Evolutionary conservation across 2,329 filamentous ascomycete species (phyloP).

Genomic region (Chaetomiaceae sp.): DNA sequence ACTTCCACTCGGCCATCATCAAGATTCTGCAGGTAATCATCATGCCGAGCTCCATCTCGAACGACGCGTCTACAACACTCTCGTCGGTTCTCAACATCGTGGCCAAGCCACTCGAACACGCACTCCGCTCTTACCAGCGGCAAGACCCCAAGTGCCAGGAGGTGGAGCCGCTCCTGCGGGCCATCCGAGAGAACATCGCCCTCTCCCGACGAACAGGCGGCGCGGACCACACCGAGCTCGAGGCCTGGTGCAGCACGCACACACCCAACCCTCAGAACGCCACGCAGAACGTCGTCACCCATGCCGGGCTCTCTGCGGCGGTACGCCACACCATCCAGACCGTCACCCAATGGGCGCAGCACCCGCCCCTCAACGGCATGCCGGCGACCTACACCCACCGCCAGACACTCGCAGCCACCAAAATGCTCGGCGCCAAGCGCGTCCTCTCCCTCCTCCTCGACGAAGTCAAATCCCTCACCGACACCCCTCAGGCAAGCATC

Average conservation of each 20-base stretch:
- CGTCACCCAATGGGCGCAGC: slow-evolving; percentile 62
- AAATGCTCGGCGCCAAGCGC: slow-evolving; percentile 56
- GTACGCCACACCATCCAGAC: slow-evolving; percentile 58
- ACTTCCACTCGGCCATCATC: slow-evolving; percentile 63
- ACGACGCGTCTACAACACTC: slow-evolving; percentile 67
- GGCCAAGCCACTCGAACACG: slow-evolving; percentile 62
- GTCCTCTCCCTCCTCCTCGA: slow-evolving; percentile 61
- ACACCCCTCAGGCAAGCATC: slow-evolving; percentile 53
- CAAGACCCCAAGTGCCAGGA: slow-evolving; percentile 63
- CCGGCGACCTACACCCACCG: slow-evolving; percentile 68
- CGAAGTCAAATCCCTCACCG: slow-evolving; percentile 59
- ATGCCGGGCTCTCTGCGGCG: slow-evolving; percentile 52
- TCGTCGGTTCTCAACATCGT: slow-evolving; percentile 66
- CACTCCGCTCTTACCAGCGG: slow-evolving; percentile 61
- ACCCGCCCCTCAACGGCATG: slow-evolving; percentile 50
- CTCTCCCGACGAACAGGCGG: slow-evolving; percentile 57
- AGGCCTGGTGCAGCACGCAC: slow-evolving; percentile 56
- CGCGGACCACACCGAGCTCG: slow-evolving; percentile 61
- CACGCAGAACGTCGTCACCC: slow-evolving; percentile 30
- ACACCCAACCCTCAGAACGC: background rate
- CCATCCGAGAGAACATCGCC: slow-evolving; percentile 56
- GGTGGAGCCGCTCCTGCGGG: slow-evolving; percentile 63
- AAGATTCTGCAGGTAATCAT: slow-evolving; percentile 69
- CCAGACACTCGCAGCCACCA: slow-evolving; percentile 57
- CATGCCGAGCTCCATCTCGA: slow-evolving; percentile 63